phyloP scores from a whole-genome alignment of 2,329 filamentous ascomycete species.

The Daldinia sp. region DNA sequence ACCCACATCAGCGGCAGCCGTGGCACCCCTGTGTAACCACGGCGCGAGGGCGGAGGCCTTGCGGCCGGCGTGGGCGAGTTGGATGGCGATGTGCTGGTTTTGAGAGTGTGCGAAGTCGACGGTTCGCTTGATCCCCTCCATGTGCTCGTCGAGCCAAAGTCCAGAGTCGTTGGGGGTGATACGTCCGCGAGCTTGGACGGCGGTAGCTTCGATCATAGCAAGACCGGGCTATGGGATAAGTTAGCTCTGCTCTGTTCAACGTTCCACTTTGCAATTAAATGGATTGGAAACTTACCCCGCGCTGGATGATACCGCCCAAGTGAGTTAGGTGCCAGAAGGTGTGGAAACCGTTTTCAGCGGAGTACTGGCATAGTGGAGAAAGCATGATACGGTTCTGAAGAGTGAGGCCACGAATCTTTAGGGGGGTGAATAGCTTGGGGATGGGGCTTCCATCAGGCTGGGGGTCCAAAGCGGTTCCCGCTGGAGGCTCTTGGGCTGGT shows the following conservation, averaged over 20 bases:
- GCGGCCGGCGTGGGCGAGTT: constrained; percentile 71
- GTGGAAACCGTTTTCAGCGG: constrained; percentile 62
- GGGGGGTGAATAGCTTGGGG: constrained; percentile 59
- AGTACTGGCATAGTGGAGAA: constrained; percentile 59
- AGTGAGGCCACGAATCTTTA: constrained; percentile 55
- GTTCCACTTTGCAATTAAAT: background rate
- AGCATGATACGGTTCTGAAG: constrained; percentile 58
- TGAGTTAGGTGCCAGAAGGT: constrained; percentile 78
- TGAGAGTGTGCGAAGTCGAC: constrained; percentile 57
- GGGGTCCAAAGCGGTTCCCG: constrained; percentile 49
- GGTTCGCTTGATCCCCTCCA: constrained; percentile 54
- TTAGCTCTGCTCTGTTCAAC: too few relatives aligned
- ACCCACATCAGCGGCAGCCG: constrained; percentile 45
- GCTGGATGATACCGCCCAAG: constrained; percentile 74
- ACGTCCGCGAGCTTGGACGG: constrained; percentile 71
- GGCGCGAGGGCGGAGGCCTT: constrained; percentile 50
- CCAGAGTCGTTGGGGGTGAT: constrained; percentile 76
- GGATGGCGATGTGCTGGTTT: constrained; percentile 73
- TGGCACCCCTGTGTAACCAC: constrained; percentile 42
- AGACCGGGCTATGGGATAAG: constrained; percentile 58
- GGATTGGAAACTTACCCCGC: constrained; percentile 57
- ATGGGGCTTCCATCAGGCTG: constrained; percentile 54
- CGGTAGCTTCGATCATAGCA: constrained; percentile 73
- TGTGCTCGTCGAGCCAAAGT: constrained; percentile 76
- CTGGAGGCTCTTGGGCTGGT: constrained; percentile 50